A percentile compares a stretch with the other conserved stretches of the same genome.
Evolutionary conservation across 2,329 filamentous ascomycete genomes (phyloP).

Genomic region (Ciborinia camelliae): DNA sequence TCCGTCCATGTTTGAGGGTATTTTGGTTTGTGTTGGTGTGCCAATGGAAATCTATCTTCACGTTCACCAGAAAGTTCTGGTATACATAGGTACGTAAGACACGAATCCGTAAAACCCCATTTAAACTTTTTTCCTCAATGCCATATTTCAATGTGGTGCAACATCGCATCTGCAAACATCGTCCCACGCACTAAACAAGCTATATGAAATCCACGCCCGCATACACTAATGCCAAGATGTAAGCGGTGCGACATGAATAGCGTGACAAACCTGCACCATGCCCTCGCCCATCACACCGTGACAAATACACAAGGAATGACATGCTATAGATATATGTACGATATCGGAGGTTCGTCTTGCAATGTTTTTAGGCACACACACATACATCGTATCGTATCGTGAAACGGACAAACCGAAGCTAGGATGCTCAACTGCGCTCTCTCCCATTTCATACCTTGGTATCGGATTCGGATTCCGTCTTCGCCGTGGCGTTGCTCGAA

Average conservation of each 20-base stretch:
- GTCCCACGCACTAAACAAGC: not conserved
- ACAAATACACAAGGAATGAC: not conserved
- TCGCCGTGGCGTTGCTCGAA: not conserved
- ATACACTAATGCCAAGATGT: not conserved
- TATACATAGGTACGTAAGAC: too few species aligned
- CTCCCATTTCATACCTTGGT: constrained; percentile 16
- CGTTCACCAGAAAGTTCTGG: not conserved
- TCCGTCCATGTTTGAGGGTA: not conserved
- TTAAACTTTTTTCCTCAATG: not conserved
- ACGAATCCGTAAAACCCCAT: not conserved
- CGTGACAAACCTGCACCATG: not conserved
- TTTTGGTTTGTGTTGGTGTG: not conserved
- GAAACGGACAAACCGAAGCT: not conserved
- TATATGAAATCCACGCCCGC: not conserved
- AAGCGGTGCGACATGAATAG: not conserved
- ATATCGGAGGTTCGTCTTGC: not conserved
- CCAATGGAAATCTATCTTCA: not conserved
- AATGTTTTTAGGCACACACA: not conserved
- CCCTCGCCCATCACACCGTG: not conserved
- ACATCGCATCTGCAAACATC: not conserved
- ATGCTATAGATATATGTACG: not conserved
- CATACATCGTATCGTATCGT: not conserved
- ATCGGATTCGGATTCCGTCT: not conserved
- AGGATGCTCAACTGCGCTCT: not conserved
- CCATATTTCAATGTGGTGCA: not conserved